phyloP scores from a whole-genome alignment of 2,329 filamentous ascomycete genomes.

The Pseudogymnoascus sp. region DNA sequence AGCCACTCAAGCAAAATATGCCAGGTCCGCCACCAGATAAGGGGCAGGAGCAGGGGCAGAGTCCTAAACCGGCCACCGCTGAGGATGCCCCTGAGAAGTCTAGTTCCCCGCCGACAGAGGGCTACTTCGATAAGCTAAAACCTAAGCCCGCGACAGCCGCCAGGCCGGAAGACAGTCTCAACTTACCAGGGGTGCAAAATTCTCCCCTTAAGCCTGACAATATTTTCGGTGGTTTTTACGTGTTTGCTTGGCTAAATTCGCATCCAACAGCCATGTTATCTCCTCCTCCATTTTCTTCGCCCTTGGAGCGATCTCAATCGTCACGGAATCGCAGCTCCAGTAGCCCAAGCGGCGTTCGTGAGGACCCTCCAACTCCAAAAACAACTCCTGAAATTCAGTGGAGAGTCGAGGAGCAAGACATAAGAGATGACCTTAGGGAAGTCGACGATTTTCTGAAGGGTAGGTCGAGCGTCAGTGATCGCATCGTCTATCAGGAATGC shows the following conservation, averaged over 20 bases:
- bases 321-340: not conserved
- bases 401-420: slow-evolving; percentile 5
- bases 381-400: slow-evolving; percentile 1
- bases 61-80: not conserved
- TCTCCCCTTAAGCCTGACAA: not conserved
- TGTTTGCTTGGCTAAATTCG: slow-evolving; percentile 21
- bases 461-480: slow-evolving; percentile 16
- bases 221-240: slow-evolving; percentile 18
- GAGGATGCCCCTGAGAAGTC: not conserved
- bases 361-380: not conserved
- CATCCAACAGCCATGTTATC: slow-evolving; percentile 4
- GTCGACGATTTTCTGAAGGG: slow-evolving; percentile 17
- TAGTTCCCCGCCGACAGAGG: not conserved
- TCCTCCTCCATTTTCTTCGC: not conserved
- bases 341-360: not conserved
- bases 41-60: not conserved
- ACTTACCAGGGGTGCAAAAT: not conserved
- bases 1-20: not conserved
- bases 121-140: not conserved
- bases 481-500: slow-evolving; percentile 16
- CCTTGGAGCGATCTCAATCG: not conserved
- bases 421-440: slow-evolving; percentile 15
- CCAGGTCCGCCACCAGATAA: not conserved
- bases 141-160: not conserved
- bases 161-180: not conserved